Evolutionary conservation across 331 rosid genomes (phyloP), one percentile per base, ranked within the genome.

Genomic region (Acacia concinna): DNA sequence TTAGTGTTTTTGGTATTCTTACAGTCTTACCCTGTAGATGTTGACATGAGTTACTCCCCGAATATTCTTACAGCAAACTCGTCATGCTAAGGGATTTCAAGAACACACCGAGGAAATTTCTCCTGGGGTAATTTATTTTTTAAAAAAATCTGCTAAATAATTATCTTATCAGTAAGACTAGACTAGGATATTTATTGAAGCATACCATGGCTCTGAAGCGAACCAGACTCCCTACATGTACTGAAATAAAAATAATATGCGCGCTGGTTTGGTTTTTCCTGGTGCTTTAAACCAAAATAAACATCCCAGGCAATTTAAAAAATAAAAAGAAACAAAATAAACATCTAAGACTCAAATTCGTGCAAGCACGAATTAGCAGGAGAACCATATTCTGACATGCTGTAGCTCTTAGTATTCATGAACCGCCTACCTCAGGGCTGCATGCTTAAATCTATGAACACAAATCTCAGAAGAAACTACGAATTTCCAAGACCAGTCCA

Each of bases 381-480:
- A 75, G 51, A 68, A 40, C 30, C 73, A 76, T 75, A 80, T 47
- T 74, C 72, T 25, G 44, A 79, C 70, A 78, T 79, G 72, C 79
- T 46, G 71, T n/a, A n/a, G 69, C 52, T 73, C 81, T 77, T 54
- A 60, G 37, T 54, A 43, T 66, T 67, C 34, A 46, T 68, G 51
- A 68, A 77, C 75, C 70, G 81, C 79, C 87, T 81, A 86, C 90
- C 44, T 56, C 35, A 47, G 82, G 59, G 81, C 75, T 75, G 52
- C 84, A 51, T 79, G 80, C 86, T 79, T 75, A 80, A 38, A 68
- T 68, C 73, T 54, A 74, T 59, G 68, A 69, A 47, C 34, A 54
- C 79, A 54, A 30, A 51, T 81, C 32, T 46, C 71, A 73, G 46
- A 80, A 69, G 69, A 15, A 60, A 69, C 60, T 8, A 66, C 23